Evolutionary conservation across 257 asterid species (phyloP).

Genomic region (Salvia hispanica): DNA sequence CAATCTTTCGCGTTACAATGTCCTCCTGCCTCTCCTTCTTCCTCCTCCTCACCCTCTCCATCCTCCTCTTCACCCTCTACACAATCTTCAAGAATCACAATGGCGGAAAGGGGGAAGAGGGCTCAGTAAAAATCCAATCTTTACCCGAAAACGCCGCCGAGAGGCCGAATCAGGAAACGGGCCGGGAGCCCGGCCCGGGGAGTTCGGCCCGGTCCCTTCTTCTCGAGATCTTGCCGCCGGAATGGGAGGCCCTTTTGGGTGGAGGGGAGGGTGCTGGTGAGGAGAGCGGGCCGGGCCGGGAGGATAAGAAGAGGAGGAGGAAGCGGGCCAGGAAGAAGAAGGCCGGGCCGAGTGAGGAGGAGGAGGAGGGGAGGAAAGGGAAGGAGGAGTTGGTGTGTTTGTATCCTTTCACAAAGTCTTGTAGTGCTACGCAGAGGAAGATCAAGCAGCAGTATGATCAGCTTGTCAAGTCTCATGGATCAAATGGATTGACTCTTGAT

Average conservation of each 20-base stretch:
- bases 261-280: slow-evolving; percentile 42
- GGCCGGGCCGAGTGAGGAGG: slow-evolving; percentile 53
- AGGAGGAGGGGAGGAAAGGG: slow-evolving; percentile 43
- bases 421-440: slow-evolving; percentile 78
- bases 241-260: slow-evolving; percentile 50
- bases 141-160: slow-evolving; percentile 37
- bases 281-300: slow-evolving; percentile 46
- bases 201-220: slow-evolving; percentile 48
- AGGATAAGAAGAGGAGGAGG: slow-evolving; percentile 61
- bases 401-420: slow-evolving; percentile 70
- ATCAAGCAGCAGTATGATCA: slow-evolving; percentile 77
- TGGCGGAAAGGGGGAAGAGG: slow-evolving; percentile 19
- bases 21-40: slow-evolving; percentile 39
- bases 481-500: slow-evolving; percentile 65
- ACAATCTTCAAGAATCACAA: slow-evolving; percentile 34
- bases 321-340: slow-evolving; percentile 66
- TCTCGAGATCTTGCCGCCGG: slow-evolving; percentile 63
- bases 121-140: slow-evolving; percentile 39
- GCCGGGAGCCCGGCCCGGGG: slow-evolving; percentile 42
- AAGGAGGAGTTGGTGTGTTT: slow-evolving; percentile 57
- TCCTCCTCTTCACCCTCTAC: slow-evolving; percentile 51
- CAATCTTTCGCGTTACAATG: slow-evolving; percentile 37
- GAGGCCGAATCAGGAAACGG: slow-evolving; percentile 27
- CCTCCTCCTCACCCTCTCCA: slow-evolving; percentile 39
- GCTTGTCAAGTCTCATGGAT: slow-evolving; percentile 74